Percentiles rank a stretch among this genome's conserved stretches.
Conservation (phyloP, 345 rosid genomes). For the Jatropha curcas region DNA sequence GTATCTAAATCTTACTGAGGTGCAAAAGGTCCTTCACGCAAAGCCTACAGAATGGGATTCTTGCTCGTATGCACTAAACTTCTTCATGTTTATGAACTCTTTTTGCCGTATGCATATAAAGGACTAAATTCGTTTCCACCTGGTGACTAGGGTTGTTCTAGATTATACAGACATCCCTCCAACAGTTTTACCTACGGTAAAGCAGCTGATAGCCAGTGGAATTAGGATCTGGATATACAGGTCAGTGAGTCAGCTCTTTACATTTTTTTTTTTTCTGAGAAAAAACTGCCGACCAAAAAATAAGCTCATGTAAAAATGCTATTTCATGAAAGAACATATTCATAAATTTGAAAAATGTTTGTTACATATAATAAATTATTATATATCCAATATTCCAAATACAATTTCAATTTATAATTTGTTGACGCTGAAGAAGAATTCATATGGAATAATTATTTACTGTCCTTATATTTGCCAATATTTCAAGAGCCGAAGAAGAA, state of each 20-base stretch:
- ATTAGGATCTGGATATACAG: conserved; percentile 51
- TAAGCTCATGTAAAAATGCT: too few species aligned
- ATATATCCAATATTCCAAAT: too few species aligned
- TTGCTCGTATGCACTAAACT: conserved; percentile 35
- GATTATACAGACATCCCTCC: conserved; percentile 35
- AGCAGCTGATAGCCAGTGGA: conserved; percentile 35
- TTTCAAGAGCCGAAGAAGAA: too few species aligned
- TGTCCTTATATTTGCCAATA: too few species aligned
- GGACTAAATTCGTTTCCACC: neutral
- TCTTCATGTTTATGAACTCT: neutral
- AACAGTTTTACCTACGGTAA: conserved; percentile 41
- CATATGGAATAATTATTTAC: too few species aligned
- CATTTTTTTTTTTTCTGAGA: neutral
- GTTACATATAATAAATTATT: too few species aligned
- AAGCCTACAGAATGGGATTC: conserved; percentile 35
- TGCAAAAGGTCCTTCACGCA: conserved; percentile 48
- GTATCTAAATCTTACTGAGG: conserved; percentile 45
- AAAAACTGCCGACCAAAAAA: too few species aligned
- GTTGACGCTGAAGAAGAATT: too few species aligned
- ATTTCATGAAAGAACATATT: too few species aligned
- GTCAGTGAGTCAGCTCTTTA: conserved; percentile 16
- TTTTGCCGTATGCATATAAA: too few species aligned
- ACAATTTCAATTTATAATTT: too few species aligned
- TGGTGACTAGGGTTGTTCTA: neutral
- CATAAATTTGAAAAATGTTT: too few species aligned